phyloP scores from a whole-genome alignment of 257 asterid species.

The Hygrophila difformis region DNA sequence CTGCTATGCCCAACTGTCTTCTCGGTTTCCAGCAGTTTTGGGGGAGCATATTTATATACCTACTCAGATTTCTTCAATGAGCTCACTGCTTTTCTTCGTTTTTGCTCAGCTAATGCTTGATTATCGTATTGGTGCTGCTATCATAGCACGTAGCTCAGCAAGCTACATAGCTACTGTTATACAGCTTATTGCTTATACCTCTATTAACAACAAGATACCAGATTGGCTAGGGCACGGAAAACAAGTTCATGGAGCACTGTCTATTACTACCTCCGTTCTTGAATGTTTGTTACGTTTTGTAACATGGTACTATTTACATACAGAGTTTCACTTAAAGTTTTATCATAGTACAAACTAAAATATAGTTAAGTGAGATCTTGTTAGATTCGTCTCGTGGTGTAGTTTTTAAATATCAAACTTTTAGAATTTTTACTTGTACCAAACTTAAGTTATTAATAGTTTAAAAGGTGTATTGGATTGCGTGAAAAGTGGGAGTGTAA shows the following conservation, averaged over 20 bases:
- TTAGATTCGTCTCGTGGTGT: too few relatives aligned
- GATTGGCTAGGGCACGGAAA: slow-evolving; percentile 91
- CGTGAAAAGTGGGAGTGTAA: too few relatives aligned
- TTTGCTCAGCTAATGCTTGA: slow-evolving; percentile 91
- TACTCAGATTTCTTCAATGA: slow-evolving; percentile 96
- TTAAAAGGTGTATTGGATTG: too few relatives aligned
- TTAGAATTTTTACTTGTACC: too few relatives aligned
- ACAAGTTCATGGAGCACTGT: slow-evolving; percentile 55
- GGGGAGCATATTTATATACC: slow-evolving; percentile 88
- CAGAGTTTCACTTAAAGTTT: too few relatives aligned
- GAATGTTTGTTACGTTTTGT: too few relatives aligned
- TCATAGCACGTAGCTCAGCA: slow-evolving; percentile 95
- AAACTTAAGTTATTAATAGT: too few relatives aligned
- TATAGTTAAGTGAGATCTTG: too few relatives aligned
- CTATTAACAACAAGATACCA: slow-evolving; percentile 58
- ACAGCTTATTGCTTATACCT: slow-evolving; percentile 81
- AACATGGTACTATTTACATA: too few relatives aligned
- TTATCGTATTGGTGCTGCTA: slow-evolving; percentile 96
- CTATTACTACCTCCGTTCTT: too few relatives aligned
- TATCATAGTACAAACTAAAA: too few relatives aligned
- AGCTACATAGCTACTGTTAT: slow-evolving; percentile 59
- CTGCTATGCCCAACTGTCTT: slow-evolving; percentile 86
- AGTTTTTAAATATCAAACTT: too few relatives aligned
- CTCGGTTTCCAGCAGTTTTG: slow-evolving; percentile 95
- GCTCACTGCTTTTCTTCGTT: slow-evolving; percentile 89